phyloP scores from a whole-genome alignment of 2,329 filamentous ascomycete species.

The Alternaria angustiovoidea region DNA sequence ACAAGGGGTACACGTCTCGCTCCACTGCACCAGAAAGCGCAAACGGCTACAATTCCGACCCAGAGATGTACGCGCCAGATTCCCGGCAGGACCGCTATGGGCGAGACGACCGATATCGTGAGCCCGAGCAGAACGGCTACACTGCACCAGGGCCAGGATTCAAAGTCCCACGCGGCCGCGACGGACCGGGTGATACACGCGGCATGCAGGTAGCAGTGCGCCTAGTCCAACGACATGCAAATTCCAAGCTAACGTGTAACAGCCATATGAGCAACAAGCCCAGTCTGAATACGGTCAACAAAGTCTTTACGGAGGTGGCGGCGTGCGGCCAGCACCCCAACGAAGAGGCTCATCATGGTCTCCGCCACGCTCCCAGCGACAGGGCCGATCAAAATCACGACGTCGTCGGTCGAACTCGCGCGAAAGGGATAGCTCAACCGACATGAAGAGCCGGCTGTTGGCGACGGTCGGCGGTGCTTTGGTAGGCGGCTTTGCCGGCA shows the following conservation, averaged over 20 bases:
- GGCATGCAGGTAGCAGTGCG: slow-evolving; percentile 29
- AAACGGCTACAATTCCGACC: slow-evolving; percentile 8
- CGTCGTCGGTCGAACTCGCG: slow-evolving; percentile 29
- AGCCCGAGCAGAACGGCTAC: slow-evolving; percentile 27
- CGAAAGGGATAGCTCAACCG: slow-evolving; percentile 34
- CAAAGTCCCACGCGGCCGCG: slow-evolving; percentile 22
- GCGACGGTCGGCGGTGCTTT: slow-evolving; percentile 45
- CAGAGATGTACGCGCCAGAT: slow-evolving; percentile 32
- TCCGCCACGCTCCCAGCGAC: slow-evolving; percentile 31
- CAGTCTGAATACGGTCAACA: slow-evolving; percentile 14
- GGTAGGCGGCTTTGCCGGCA: slow-evolving; percentile 45
- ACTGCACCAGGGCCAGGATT: slow-evolving; percentile 22
- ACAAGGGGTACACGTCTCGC: slow-evolving; percentile 15
- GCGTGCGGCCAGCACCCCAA: slow-evolving; percentile 26
- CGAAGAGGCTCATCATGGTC: slow-evolving; percentile 41
- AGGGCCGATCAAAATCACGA: slow-evolving; percentile 19
- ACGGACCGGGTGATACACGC: slow-evolving; percentile 17
- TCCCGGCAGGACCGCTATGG: slow-evolving; percentile 21
- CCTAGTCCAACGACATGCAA: not conserved
- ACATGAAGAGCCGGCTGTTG: slow-evolving; percentile 32
- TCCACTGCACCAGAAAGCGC: not conserved
- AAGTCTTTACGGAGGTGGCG: not conserved
- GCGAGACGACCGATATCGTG: slow-evolving; percentile 23
- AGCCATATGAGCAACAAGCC: slow-evolving; percentile 8
- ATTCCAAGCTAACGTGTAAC: slow-evolving; percentile 6